Evolutionary conservation across 2,329 filamentous ascomycete genomes (phyloP).

Genomic region (Pyricularia grisea): DNA sequence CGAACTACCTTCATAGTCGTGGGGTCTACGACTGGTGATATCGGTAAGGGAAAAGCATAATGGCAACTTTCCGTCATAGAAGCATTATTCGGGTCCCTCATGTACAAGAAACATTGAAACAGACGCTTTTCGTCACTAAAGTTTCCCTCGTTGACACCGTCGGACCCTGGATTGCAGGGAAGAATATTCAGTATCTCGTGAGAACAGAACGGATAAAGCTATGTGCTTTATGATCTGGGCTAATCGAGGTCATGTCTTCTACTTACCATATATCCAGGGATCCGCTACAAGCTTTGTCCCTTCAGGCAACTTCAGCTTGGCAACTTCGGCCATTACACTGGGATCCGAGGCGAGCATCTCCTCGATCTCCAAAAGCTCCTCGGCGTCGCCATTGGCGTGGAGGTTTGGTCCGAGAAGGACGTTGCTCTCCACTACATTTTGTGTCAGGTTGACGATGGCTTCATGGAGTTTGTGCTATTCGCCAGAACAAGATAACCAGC

Average conservation of each 20-base stretch:
- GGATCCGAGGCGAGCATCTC: conserved; percentile 43
- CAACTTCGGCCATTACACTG: conserved; percentile 48
- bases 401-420: conserved; percentile 47
- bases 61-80: conserved; percentile 56
- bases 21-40: conserved; percentile 57
- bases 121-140: conserved; percentile 9
- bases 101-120: conserved; percentile 59
- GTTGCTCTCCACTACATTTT: conserved; percentile 42
- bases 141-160: conserved; percentile 23
- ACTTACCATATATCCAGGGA: conserved; percentile 53
- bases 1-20: conserved; percentile 55
- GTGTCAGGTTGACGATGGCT: conserved; percentile 42
- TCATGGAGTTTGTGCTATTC: conserved; percentile 52
- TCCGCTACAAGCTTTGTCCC: conserved; percentile 50
- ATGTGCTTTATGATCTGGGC: neutral
- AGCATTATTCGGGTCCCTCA: conserved; percentile 51
- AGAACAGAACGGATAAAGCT: neutral
- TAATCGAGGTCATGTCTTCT: neutral
- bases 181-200: neutral
- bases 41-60: conserved; percentile 58
- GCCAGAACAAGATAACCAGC: no score
- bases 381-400: conserved; percentile 49
- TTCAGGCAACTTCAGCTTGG: conserved; percentile 51
- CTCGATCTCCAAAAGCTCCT: conserved; percentile 51
- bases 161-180: conserved; percentile 29